These are phyloP conservation scores for Pharus latifolius DNA, from an alignment of 176 grass and related monocot genomes.

Conservation along the genomic window DNA sequence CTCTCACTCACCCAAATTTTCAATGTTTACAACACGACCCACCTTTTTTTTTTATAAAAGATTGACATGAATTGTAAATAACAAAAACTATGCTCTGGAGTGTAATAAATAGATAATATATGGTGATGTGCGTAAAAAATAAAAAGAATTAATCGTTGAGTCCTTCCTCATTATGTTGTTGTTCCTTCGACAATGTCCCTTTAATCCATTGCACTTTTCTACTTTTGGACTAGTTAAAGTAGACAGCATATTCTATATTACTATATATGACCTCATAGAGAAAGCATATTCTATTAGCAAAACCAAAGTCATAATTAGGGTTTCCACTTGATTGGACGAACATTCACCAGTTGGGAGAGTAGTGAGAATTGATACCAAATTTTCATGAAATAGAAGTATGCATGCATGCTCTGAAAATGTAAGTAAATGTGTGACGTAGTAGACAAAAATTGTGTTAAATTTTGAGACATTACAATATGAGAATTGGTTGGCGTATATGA, in stretches of 20 bases:
- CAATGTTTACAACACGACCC: too few relatives aligned
- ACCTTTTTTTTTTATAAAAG: too few relatives aligned
- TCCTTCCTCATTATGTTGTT: not conserved
- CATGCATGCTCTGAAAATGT: not conserved
- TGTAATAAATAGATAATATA: not conserved
- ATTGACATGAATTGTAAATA: not conserved
- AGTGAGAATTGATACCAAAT: too few relatives aligned
- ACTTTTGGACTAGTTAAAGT: constrained; percentile 5
- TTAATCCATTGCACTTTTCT: constrained; percentile 6
- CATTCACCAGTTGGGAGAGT: too few relatives aligned
- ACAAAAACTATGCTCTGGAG: not conserved
- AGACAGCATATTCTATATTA: constrained; percentile 33
- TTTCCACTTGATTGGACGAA: not conserved
- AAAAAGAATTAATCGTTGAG: not conserved
- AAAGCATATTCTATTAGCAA: constrained; percentile 19
- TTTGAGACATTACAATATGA: too few relatives aligned
- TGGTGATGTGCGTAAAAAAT: not conserved
- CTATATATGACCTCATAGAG: constrained; percentile 10
- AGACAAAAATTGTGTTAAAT: too few relatives aligned
- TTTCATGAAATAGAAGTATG: too few relatives aligned
- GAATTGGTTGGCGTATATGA: too few relatives aligned
- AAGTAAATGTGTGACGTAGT: not conserved
- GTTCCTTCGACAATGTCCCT: too few relatives aligned
- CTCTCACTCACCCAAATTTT: too few relatives aligned
- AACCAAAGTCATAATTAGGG: not conserved